Evolutionary conservation across 169 alveolate species (phyloP), one percentile per base, ranked within the genome.

Genomic region (Eimeria zaria): DNA sequence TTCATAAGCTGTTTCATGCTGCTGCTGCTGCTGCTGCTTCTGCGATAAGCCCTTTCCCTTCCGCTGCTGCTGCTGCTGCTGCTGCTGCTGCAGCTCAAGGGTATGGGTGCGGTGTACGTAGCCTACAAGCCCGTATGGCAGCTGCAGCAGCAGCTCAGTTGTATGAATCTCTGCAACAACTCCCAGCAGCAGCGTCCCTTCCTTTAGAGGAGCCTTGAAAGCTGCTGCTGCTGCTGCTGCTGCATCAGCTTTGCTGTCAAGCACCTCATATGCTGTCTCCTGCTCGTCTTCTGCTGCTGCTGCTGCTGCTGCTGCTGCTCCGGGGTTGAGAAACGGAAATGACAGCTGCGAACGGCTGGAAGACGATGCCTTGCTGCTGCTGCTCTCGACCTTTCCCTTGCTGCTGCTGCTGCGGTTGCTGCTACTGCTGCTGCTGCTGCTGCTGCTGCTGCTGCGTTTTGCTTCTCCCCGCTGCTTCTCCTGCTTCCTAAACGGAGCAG

Each of bases 221-320:
- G n/a, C 14, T 18, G 89, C 89, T 51, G 89, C 89, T 80, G 89
- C 89, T 80, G 89, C 64, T 44, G 89, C 89, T 80, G 89, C 89
- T 48, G 89, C 71, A 18, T 71, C 53, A 14, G 51, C 24, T 4
- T 27, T 8, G 20, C 20, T 27, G 18, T 33, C 64, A 8, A 71
- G 48, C 22, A 24, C n/a, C 24, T 14, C 89, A 33, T 6, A 76
- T 22, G 5, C 9, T 20, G 69, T 5, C 46, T 0, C 64, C 24
- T 9, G 62, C 8, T 76, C 88, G 9, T 80, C 71, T n/a, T n/a
- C 20, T 44, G 89, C 89, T 48, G 71, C 41, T 44, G 69, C 89
- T 80, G 89, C 89, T 80, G 89, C 64, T 44, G 71, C 89, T 80
- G 89, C 73, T 80, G 80, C 71, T 51, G 89, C 89, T 41, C 48